Evolutionary conservation across 2,329 filamentous ascomycete species (phyloP).

Genomic region (Teratosphaeria pseudoeucalypti): DNA sequence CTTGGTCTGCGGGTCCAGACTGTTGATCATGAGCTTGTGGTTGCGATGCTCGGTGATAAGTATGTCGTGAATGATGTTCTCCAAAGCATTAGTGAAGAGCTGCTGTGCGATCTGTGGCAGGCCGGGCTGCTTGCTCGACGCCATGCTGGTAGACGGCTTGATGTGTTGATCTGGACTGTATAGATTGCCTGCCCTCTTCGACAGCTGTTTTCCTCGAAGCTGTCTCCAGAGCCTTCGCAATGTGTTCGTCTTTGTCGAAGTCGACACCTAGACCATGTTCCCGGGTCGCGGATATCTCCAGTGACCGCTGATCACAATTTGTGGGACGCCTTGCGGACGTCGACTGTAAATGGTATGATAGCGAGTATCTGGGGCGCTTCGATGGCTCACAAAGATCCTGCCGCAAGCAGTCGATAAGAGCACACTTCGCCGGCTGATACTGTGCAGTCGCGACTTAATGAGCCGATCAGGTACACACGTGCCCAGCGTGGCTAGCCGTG

Average conservation of each 20-base stretch:
- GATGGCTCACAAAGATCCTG: background rate
- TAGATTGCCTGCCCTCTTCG: background rate
- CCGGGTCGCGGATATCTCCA: too few relatives aligned
- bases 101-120: constrained; percentile 37
- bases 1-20: constrained; percentile 58
- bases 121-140: background rate
- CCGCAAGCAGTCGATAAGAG: background rate
- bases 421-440: background rate
- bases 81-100: constrained; percentile 63
- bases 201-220: background rate
- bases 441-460: background rate
- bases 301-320: too few relatives aligned
- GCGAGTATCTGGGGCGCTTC: too few relatives aligned
- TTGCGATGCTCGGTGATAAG: constrained; percentile 65
- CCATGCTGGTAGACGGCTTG: background rate
- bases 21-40: constrained; percentile 68
- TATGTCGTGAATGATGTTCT: constrained; percentile 67
- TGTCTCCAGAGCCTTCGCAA: background rate
- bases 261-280: background rate
- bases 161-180: background rate
- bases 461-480: background rate
- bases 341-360: too few relatives aligned
- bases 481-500: background rate
- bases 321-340: too few relatives aligned
- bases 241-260: background rate